Base-by-base conservation (phyloP, 371 early-diverging fungal genomes). In the Apophysomyces variabilis region DNA sequence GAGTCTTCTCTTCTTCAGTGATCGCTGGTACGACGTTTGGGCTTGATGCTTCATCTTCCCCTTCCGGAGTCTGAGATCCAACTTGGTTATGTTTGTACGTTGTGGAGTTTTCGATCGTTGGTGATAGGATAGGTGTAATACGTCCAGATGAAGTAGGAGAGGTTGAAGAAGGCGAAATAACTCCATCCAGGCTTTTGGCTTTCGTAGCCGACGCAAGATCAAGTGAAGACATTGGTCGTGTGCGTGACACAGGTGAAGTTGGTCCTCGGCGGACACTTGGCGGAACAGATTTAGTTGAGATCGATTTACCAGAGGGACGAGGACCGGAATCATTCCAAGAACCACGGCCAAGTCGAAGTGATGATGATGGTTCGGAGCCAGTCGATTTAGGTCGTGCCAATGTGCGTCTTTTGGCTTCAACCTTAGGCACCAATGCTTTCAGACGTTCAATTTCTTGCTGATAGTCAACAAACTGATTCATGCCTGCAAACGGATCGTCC, bases 401-500 rank as follows among this genome's bases (percentile, higher is more conserved):
- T 14, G 68, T n/a, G 9, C 67, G 70, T 58, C 70, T 76, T 46
- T 73, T 73, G 12, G 43, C 39, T 57, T 70, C 70, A 6, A 74
- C 74, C 61, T 77, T 76, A 21, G 76, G 78, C 11, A 82, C 79
- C n/a, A 82, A 57, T 45, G 77, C 73, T 54, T 82, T 82, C 21
- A 82, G 50, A 45, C 79, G 70, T 64, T 82, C 82, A 16, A 82
- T 82, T 58, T 82, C 82, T 54, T 72, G 70, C 54, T 82, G 76
- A 41, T 82, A 82, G 59, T 78, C 71, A 14, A 82, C 73, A 38
- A 67, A 71, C 0, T 75, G 65, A 11, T 82, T 82, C 82, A 82
- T 82, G 38, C 82, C 82, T 11, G 82, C 79, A 77, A 82, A 82
- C 9, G 82, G 82, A 62, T 82, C 78, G 1, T 50, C 54, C 32